phyloP scores from a whole-genome alignment of 2,329 filamentous ascomycete species.

The Lachnum nothofagi region DNA sequence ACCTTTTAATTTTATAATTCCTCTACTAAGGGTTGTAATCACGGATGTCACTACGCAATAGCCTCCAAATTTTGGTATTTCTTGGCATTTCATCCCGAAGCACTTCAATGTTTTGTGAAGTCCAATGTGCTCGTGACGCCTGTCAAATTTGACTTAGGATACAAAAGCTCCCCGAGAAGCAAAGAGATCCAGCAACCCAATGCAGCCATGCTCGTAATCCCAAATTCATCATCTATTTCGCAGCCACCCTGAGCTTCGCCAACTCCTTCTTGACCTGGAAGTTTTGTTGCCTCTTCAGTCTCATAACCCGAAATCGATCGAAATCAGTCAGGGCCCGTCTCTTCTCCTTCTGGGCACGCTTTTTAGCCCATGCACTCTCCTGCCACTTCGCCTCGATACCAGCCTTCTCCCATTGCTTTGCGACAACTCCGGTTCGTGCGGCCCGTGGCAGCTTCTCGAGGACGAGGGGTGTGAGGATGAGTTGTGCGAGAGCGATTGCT shows the following conservation, averaged over 20 bases:
- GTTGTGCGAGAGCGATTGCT: conserved; percentile 71
- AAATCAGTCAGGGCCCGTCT: conserved; percentile 94
- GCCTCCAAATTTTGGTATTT: conserved; percentile 14
- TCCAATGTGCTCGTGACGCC: conserved; percentile 61
- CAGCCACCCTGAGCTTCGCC: conserved; percentile 82
- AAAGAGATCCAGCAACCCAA: conserved; percentile 56
- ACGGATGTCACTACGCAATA: neutral
- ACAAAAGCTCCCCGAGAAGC: conserved; percentile 56
- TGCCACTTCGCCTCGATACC: conserved; percentile 93
- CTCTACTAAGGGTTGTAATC: neutral
- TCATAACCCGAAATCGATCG: conserved; percentile 99
- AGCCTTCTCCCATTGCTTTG: conserved; percentile 84
- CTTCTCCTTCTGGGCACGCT: conserved; percentile 76
- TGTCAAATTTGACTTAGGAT: conserved; percentile 58
- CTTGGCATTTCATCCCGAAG: conserved; percentile 20
- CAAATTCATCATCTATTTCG: conserved; percentile 48
- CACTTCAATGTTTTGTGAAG: conserved; percentile 43
- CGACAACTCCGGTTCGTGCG: conserved; percentile 74
- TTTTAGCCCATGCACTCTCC: conserved; percentile 90
- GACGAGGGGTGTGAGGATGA: conserved; percentile 84
- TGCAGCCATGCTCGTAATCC: conserved; percentile 45
- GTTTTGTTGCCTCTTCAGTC: conserved; percentile 98
- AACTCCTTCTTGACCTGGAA: conserved; percentile 97
- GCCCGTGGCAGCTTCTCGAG: conserved; percentile 81
- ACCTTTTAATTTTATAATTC: neutral